Base-by-base conservation (phyloP, 441 rosid species). In the Breynia disticha region DNA sequence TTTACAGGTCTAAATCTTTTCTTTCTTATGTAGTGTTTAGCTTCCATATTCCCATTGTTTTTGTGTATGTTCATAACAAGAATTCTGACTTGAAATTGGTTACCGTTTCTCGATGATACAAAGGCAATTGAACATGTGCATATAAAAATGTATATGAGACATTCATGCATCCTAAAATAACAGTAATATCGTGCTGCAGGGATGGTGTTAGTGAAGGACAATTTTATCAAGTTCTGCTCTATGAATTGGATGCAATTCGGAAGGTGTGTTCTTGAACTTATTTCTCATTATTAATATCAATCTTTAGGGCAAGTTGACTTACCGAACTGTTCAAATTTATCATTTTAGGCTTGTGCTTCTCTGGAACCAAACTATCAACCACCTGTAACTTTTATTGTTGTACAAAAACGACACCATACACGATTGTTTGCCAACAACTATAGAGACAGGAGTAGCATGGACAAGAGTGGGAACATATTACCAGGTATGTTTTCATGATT, bases 131-230 rank as follows among this genome's bases (percentile, higher is more conserved):
- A 41, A 41, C 44, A 0, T 41, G 44, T 41, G 4, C n/a, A 0
- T 41, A 9, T 41, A 41, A 3, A 9, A 28, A 28, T 41, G 13
- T 15, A 7, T 15, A 41, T 41, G 44, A 41, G 44, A 11, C 13
- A 41, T 15, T 3, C n/a, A 15, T 41, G 4, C n/a, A 21, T 21
- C 18, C 18, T 20, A 28, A 28, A 28, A 7, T 50, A 16, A 32
- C 54, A n/a, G 12, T 11, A 10, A 16, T 19, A n/a, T 10, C 14
- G 5, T 13, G 20, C n/a, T 11, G 13, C 78, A 91, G 98, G 75
- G 98, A 91, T 69, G 97, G 98, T 44, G 98, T 91, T 44, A 88
- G 97, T 41, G 98, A 91, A 81, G 98, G 98, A 18, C 97, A 91
- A 39, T 91, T 91, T 68, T 88, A 91, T 83, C 98, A 91, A 79